phyloP scores from a whole-genome alignment of 225 moss, liverwort and hornwort genomes.

The Sphagnum contortum region DNA sequence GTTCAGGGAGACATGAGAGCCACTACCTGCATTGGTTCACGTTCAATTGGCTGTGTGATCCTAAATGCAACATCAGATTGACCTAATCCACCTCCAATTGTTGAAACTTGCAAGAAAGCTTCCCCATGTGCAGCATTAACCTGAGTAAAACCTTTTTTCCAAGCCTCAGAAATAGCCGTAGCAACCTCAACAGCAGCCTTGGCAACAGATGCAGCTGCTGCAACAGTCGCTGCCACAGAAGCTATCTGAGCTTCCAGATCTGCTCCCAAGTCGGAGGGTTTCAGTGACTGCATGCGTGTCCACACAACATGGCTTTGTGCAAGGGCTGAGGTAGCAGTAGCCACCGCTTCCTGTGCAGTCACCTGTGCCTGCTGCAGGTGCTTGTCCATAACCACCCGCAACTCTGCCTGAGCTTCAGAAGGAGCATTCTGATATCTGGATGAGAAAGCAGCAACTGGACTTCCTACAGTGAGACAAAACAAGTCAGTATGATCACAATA shows the following conservation, averaged over 20 bases:
- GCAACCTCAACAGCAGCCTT: constrained; percentile 96
- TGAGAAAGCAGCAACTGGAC: constrained; percentile 1
- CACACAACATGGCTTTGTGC: constrained; percentile 56
- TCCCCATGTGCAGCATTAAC: constrained; percentile 27
- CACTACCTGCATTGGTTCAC: constrained; percentile 25
- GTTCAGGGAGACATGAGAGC: not conserved
- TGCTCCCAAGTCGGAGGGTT: constrained; percentile 37
- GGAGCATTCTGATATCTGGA: constrained; percentile 9
- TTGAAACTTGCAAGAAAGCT: constrained; percentile 7
- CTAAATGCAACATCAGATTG: constrained; percentile 8
- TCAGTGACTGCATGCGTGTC: constrained; percentile 44
- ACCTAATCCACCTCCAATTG: constrained; percentile 10
- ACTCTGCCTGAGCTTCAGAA: constrained; percentile 7
- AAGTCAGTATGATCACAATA: constrained; percentile 1
- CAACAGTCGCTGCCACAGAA: constrained; percentile 78
- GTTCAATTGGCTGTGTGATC: constrained; percentile 5
- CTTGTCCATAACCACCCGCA: constrained; percentile 19
- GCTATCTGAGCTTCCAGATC: constrained; percentile 52
- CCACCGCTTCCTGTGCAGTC: constrained; percentile 50
- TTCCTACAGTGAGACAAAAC: not conserved
- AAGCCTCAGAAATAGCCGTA: constrained; percentile 85
- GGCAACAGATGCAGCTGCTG: constrained; percentile 89
- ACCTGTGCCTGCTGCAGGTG: constrained; percentile 50
- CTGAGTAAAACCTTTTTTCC: constrained; percentile 59
- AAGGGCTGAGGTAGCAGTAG: constrained; percentile 56